Evolutionary conservation across 176 grass and related monocot genomes (phyloP).

Genomic region (Bromus sterilis): DNA sequence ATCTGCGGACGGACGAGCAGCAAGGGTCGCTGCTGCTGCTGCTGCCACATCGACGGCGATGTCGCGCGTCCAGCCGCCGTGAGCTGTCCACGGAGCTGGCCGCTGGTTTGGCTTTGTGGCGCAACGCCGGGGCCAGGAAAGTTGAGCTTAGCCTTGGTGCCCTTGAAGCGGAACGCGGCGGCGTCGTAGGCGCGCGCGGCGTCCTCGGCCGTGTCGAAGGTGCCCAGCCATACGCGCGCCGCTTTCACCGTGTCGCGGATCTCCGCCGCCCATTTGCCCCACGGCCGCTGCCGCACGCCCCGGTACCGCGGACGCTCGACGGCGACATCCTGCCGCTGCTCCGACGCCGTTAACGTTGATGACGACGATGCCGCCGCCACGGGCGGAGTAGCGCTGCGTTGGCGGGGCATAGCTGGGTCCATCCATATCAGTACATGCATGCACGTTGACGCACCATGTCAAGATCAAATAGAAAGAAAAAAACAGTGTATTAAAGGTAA

Average conservation of each 20-base stretch:
- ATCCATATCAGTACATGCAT: neutral
- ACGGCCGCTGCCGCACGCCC: slow-evolving; percentile 80
- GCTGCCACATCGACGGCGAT: neutral
- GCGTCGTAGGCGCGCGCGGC: slow-evolving; percentile 55
- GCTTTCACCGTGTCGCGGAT: slow-evolving; percentile 68
- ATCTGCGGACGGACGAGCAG: neutral
- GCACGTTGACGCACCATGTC: neutral
- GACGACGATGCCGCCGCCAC: neutral
- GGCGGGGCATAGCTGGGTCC: neutral
- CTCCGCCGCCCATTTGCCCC: slow-evolving; percentile 97
- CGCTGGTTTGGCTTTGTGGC: neutral
- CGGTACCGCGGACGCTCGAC: slow-evolving; percentile 39
- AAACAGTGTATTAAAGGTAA: neutral
- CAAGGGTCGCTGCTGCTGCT: neutral
- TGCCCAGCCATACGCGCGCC: slow-evolving; percentile 50
- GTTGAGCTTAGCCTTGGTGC: slow-evolving; percentile 65
- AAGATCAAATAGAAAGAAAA: neutral
- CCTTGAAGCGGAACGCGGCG: slow-evolving; percentile 43
- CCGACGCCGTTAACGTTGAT: neutral
- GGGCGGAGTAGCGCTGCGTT: neutral
- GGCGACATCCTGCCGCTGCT: neutral
- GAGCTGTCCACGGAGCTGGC: neutral
- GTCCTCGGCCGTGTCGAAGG: slow-evolving; percentile 42
- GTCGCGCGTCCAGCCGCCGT: neutral
- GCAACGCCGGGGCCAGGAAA: neutral